A percentile compares a stretch with the other conserved stretches of the same genome.
phyloP scores from a whole-genome alignment of 2,329 filamentous ascomycete species.

The Colletotrichum liaoningense region DNA sequence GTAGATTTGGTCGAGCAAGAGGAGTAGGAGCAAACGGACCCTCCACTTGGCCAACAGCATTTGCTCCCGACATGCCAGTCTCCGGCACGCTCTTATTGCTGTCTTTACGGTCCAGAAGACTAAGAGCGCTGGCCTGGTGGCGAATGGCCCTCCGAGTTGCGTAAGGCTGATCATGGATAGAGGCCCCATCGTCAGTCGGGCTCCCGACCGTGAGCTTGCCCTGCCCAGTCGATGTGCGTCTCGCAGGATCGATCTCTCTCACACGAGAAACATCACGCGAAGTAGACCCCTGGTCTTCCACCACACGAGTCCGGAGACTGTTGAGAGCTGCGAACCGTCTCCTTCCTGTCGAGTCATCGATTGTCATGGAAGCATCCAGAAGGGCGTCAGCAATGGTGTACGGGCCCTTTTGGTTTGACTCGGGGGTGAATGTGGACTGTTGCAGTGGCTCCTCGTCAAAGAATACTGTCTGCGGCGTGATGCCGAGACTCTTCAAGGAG shows the following conservation, averaged over 20 bases:
- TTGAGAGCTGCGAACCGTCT: slow-evolving; percentile 64
- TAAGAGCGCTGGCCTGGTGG: slow-evolving; percentile 70
- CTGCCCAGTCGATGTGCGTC: slow-evolving; percentile 46
- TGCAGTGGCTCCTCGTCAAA: slow-evolving; percentile 81
- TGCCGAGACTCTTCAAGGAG: slow-evolving; percentile 77
- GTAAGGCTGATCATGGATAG: slow-evolving; percentile 54
- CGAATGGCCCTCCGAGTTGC: slow-evolving; percentile 60
- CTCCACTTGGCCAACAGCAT: slow-evolving; percentile 70
- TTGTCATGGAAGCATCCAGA: slow-evolving; percentile 89
- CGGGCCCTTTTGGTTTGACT: slow-evolving; percentile 56
- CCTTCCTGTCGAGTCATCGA: slow-evolving; percentile 74
- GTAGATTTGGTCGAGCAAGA: slow-evolving; percentile 46
- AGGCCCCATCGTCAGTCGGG: slow-evolving; percentile 47
- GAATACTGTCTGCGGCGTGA: slow-evolving; percentile 89
- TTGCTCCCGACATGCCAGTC: slow-evolving; percentile 68
- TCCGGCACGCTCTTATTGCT: slow-evolving; percentile 69
- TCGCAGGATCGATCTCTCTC: slow-evolving; percentile 52
- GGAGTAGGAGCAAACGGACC: slow-evolving; percentile 61
- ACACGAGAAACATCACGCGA: slow-evolving; percentile 42
- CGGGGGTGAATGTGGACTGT: slow-evolving; percentile 46
- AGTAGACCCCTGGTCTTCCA: slow-evolving; percentile 40
- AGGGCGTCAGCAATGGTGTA: slow-evolving; percentile 92
- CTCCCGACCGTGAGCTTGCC: slow-evolving; percentile 40
- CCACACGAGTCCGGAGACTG: slow-evolving; percentile 40
- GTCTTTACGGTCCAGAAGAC: slow-evolving; percentile 68